Percentiles rank a stretch among this genome's conserved stretches.
phyloP scores from a whole-genome alignment of 1,284 basidiomycete species.

The Marasmius sp. region DNA sequence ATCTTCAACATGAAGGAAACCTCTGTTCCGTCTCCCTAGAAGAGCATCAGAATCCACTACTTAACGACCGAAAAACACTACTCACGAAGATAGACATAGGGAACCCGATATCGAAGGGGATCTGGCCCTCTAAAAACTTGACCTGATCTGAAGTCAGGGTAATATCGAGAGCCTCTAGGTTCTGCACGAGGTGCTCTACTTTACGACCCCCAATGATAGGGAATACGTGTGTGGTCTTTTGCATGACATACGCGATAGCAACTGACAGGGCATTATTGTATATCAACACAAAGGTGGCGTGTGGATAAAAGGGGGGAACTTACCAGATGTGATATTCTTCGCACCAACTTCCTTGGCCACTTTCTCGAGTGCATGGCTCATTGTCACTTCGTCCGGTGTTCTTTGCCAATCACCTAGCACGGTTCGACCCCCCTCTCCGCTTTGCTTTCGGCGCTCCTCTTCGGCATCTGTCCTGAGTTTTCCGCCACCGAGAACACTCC shows the following conservation, averaged over 20 bases:
- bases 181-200: background rate
- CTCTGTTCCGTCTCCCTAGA: background rate
- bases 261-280: background rate
- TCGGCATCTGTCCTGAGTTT: conserved; percentile 49
- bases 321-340: conserved; percentile 5
- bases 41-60: background rate
- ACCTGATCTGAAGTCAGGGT: background rate
- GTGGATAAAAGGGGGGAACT: background rate
- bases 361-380: conserved; percentile 22
- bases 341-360: conserved; percentile 4
- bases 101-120: background rate
- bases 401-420: conserved; percentile 37
- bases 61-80: background rate
- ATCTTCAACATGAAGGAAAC: background rate
- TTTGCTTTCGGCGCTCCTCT: conserved; percentile 36
- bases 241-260: conserved; percentile 6
- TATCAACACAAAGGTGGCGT: too few relatives aligned
- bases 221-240: conserved; percentile 4
- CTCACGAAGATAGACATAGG: background rate
- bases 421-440: conserved; percentile 41
- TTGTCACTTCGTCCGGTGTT: conserved; percentile 36
- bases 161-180: conserved; percentile 3
- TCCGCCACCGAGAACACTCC: too few relatives aligned
- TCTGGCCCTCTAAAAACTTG: background rate
- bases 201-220: conserved; percentile 1